Base-by-base conservation (phyloP, 257 asterid genomes). In the Solanum tacnaense region DNA sequence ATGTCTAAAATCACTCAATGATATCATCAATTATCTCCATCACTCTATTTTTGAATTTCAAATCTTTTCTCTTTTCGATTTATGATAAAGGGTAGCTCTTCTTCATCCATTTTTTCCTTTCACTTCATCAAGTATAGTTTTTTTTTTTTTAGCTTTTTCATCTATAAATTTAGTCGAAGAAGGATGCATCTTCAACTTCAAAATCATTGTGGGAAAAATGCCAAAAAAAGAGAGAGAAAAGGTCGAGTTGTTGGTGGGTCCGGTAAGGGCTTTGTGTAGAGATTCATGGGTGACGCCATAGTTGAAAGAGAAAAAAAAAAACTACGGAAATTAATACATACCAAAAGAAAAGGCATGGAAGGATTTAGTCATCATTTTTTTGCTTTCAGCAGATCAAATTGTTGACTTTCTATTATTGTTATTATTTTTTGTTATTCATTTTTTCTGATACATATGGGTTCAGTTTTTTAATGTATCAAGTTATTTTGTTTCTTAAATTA, bases 221-320 rank as follows among this genome's bases (percentile, higher is more conserved):
- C 18, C 18, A 5, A 46, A 46, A 46, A 13, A 13, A 41, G 0
- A 34, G 15, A 2, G 56, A 4, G 5, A 46, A 46, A 46, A 39
- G 44, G 2, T 46, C 9, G 9, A 52, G 23, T 52, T 52, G n/a
- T 52, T 6, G 62, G 9, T 16, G 62, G 62, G 1, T 52, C 9
- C 0, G 3, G 0, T 16, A 52, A 6, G 62, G 1, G 7, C 4
- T 52, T 16, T 16, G n/a, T 0, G 23, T 52, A 0, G 23, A 52
- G 9, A 52, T 52, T 6, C n/a, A 52, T 52, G 62, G 4, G 23
- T 6, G 62, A 52, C n/a, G 9, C 3, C 4, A 52, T 18, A 16
- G 62, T 16, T 18, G 9, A 52, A 16, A 52, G 23, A 2, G 62
- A 49, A 49, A 49, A 49, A 52, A 49, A 35, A 18, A 16, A 52